Base-by-base conservation (phyloP, 148 eudicot species). In the Drosera capensis region DNA sequence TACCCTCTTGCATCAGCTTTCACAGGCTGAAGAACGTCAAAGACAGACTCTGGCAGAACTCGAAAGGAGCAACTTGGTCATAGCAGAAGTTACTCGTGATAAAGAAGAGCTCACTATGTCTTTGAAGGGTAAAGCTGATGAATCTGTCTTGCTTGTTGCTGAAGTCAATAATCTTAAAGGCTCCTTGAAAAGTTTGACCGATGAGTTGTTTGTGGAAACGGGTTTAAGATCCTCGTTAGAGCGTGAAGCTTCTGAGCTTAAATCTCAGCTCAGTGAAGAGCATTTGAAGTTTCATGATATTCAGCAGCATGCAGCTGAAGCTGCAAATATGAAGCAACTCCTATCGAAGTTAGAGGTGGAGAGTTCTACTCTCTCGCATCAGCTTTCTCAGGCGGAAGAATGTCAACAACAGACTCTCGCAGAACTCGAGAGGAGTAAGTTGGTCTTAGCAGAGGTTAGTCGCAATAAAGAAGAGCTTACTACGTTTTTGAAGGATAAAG, bases 121-220 rank as follows among this genome's bases (percentile, higher is more conserved):
- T 24, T 59, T 73, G 23, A 63, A 63, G 57, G 44, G 34, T 38
- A 84, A 78, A 54, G 65, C 63, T 46, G 52, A 51, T 23, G 83
- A 77, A 64, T 64, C 55, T 52, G 57, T 23, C 39, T 56, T 62
- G 56, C 79, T 88, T 57, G 59, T 47, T 16, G 40, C 67, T 40
- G 95, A 90, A 60, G 62, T 63, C 46, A 60, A 60, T 59, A 37
- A 51, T 53, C 51, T 90, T 59, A 73, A 71, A 55, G 77, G 61
- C 44, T 58, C 52, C 47, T 47, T 71, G 54, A 63, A 54, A 61
- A 68, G 31, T 63, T 59, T 84, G 75, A 55, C 60, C 26, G 65
- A 73, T 64, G 81, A 80, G 52, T 45, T 85, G 57, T 50, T 56
- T 35, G 56, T 48, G 47, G 79, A 71, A 54, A 75, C 71, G 62